Evolutionary conservation across 164 flowering plant species (phyloP).

Genomic region (Magnolia sinica): DNA sequence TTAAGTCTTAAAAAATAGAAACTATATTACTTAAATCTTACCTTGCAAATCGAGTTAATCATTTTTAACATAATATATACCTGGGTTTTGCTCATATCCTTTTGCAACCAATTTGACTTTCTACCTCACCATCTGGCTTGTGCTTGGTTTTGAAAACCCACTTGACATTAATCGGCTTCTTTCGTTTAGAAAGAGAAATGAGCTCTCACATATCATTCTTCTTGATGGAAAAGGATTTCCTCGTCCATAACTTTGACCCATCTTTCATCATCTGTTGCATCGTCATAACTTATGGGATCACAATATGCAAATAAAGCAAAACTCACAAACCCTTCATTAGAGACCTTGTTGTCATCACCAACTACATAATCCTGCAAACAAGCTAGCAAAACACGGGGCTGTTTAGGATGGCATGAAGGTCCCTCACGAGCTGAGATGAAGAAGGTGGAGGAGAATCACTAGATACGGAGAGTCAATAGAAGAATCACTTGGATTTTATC

Average conservation of each 20-base stretch:
- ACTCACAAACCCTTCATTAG: neutral
- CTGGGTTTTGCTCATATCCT: neutral
- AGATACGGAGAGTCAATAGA: neutral
- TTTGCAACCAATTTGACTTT: neutral
- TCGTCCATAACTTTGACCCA: neutral
- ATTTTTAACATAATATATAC: neutral
- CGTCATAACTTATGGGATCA: neutral
- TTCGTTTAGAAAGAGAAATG: neutral
- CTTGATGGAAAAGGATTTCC: neutral
- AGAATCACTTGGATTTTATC: neutral
- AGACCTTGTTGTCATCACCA: neutral
- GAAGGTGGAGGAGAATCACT: too few species aligned
- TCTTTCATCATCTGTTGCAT: neutral
- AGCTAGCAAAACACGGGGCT: too few species aligned
- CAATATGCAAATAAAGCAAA: too few species aligned
- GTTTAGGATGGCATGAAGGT: neutral
- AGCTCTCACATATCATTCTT: neutral
- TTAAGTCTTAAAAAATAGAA: neutral
- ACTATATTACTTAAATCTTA: too few species aligned
- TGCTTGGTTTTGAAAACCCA: neutral
- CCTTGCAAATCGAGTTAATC: too few species aligned
- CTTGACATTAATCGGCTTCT: neutral
- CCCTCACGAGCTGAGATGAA: too few species aligned
- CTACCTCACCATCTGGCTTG: neutral
- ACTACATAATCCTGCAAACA: neutral